A percentile compares a stretch with the other conserved stretches of the same genome.
Evolutionary conservation across 495 filamentous ascomycete species (phyloP).

Genomic region (Hypomontagnella monticulosa): DNA sequence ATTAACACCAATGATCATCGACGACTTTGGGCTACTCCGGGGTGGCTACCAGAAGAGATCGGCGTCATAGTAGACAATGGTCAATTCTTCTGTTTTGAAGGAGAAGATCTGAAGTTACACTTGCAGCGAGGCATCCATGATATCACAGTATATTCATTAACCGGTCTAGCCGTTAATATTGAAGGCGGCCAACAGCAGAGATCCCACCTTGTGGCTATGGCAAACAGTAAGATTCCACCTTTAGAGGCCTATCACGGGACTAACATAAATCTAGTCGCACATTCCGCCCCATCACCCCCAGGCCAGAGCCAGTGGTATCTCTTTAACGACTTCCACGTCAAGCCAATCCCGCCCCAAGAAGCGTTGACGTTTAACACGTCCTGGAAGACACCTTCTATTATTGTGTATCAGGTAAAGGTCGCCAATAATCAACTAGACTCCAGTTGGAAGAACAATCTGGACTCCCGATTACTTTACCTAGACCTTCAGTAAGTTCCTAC

Average conservation of each 20-base stretch:
- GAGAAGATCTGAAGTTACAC: constrained; percentile 79
- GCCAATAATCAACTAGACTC: constrained; percentile 80
- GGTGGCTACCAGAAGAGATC: constrained; percentile 92
- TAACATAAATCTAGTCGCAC: constrained; percentile 64
- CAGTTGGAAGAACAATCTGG: constrained; percentile 83
- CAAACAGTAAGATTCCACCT: constrained; percentile 69
- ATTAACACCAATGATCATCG: constrained; percentile 74
- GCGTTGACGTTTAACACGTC: constrained; percentile 85
- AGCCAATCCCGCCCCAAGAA: constrained; percentile 77
- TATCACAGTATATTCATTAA: constrained; percentile 86
- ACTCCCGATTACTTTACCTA: constrained; percentile 83
- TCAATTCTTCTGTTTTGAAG: constrained; percentile 90
- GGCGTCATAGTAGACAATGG: constrained; percentile 84
- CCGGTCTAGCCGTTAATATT: constrained; percentile 91
- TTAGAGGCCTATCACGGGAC: not conserved
- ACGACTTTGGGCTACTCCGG: constrained; percentile 83
- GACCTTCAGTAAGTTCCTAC: constrained; percentile 68
- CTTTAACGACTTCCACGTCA: constrained; percentile 96
- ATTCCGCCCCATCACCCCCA: constrained; percentile 66
- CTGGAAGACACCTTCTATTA: constrained; percentile 90
- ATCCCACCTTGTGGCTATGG: constrained; percentile 88
- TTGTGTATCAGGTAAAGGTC: constrained; percentile 83
- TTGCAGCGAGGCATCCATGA: constrained; percentile 69
- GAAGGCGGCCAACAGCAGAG: constrained; percentile 83
- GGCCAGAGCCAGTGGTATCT: constrained; percentile 81